A percentile compares a stretch with the other conserved stretches of the same genome.
phyloP scores from a whole-genome alignment of 257 asterid genomes.

The Nicotiana benthamiana region DNA sequence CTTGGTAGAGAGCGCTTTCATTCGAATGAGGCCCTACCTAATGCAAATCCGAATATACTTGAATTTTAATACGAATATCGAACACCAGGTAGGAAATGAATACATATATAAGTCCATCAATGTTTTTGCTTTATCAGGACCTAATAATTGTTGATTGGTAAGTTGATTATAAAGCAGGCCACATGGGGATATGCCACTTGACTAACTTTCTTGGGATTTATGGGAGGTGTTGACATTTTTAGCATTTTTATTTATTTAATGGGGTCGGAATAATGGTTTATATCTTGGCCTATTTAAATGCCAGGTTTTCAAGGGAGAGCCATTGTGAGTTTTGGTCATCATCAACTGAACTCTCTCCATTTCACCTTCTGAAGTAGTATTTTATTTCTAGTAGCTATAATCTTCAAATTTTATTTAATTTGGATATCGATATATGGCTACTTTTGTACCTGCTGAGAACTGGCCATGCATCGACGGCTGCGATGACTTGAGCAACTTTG shows the following conservation, averaged over 20 bases:
- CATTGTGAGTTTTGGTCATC: neutral
- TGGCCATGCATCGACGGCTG: slow-evolving; percentile 3
- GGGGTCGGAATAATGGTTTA: neutral
- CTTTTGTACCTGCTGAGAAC: slow-evolving; percentile 4
- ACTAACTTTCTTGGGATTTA: neutral
- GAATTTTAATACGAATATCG: no score
- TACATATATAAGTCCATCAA: neutral
- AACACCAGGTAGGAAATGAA: no score
- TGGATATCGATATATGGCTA: neutral
- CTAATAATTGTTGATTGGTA: neutral
- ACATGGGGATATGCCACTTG: slow-evolving; percentile 17
- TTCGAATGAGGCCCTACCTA: no score
- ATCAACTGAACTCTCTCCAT: neutral
- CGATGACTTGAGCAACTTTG: neutral
- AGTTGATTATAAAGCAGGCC: neutral
- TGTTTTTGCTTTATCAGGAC: neutral
- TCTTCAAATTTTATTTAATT: neutral
- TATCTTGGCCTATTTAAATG: neutral
- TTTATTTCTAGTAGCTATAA: neutral
- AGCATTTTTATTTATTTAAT: neutral
- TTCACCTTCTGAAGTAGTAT: neutral
- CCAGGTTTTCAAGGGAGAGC: neutral
- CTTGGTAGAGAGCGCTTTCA: no score
- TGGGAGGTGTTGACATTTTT: neutral
- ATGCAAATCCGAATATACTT: no score